These are phyloP conservation scores for Calonectria multiphialidica DNA, from an alignment of 2,329 filamentous ascomycete genomes.

Conservation along the genomic window DNA sequence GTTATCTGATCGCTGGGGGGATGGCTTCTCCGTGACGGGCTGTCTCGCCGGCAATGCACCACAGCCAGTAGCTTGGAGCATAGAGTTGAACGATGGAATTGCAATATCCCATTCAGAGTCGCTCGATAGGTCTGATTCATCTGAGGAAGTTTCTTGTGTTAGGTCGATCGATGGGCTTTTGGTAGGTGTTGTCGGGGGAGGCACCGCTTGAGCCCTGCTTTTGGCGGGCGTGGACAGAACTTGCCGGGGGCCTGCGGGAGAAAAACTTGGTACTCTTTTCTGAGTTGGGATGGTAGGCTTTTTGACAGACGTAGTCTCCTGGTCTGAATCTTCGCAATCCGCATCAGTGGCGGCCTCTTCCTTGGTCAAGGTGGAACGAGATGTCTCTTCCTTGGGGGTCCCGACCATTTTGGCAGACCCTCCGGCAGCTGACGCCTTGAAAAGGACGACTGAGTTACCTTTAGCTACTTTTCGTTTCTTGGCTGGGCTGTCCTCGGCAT, in stretches of 20 bases:
- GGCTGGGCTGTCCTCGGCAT: not conserved
- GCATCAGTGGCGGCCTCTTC: not conserved
- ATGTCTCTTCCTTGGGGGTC: slow-evolving; percentile 13
- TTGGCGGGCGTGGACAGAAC: not conserved
- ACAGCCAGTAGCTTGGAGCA: not conserved
- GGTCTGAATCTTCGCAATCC: slow-evolving; percentile 7
- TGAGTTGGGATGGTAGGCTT: not conserved
- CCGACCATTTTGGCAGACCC: slow-evolving; percentile 13
- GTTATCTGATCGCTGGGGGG: not conserved
- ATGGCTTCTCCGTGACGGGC: not conserved
- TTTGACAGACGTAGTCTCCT: not conserved
- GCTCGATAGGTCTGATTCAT: not conserved
- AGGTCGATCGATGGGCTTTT: not conserved
- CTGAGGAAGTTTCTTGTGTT: not conserved
- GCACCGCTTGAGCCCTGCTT: not conserved
- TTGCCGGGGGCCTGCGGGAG: not conserved
- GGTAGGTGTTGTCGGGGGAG: no score
- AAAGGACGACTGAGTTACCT: not conserved
- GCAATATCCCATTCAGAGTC: not conserved
- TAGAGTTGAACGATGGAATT: not conserved
- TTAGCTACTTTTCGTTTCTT: slow-evolving; percentile 30
- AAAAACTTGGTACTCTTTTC: not conserved
- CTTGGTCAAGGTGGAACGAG: not conserved
- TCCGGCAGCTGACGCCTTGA: not conserved
- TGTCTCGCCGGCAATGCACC: not conserved